A percentile compares a stretch with the other conserved stretches of the same genome.
These are phyloP conservation scores for Chimonanthus salicifolius DNA, from an alignment of 164 flowering plant species.

Conservation along the genomic window DNA sequence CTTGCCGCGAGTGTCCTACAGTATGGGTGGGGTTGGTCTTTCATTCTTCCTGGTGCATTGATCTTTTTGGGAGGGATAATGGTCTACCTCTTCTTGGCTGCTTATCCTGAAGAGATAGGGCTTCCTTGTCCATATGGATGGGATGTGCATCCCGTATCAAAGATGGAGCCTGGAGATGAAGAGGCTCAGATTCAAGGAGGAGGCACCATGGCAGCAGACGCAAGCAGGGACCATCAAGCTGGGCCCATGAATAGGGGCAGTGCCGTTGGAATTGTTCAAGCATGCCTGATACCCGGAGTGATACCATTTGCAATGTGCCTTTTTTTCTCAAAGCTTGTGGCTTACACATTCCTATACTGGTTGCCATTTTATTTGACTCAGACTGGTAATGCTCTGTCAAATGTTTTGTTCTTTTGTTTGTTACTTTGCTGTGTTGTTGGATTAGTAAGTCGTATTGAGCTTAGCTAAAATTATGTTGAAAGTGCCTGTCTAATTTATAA, in stretches of 20 bases:
- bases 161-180: conserved; percentile 26
- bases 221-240: background rate
- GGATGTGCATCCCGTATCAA: conserved; percentile 7
- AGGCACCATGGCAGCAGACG: conserved; percentile 11
- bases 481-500: background rate
- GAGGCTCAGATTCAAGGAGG: conserved; percentile 29
- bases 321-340: conserved; percentile 92
- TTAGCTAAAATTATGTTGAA: background rate
- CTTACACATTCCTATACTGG: conserved; percentile 94
- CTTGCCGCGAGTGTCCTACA: conserved; percentile 71
- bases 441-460: background rate
- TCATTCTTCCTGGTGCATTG: conserved; percentile 68
- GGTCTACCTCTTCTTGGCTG: conserved; percentile 71
- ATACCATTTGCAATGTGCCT: conserved; percentile 86
- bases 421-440: background rate
- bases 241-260: conserved; percentile 35
- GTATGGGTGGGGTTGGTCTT: conserved; percentile 97
- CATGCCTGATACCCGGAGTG: conserved; percentile 85
- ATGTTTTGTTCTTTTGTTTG: background rate
- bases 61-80: conserved; percentile 61
- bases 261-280: conserved; percentile 62
- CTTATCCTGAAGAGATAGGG: conserved; percentile 85
- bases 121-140: conserved; percentile 33
- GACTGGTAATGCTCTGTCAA: conserved; percentile 48
- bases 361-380: conserved; percentile 88